Percentiles rank a stretch among this genome's conserved stretches.
These are phyloP conservation scores for Xylariomycetidae sp. DNA, from an alignment of 2,329 filamentous ascomycete species.

Conservation along the genomic window DNA sequence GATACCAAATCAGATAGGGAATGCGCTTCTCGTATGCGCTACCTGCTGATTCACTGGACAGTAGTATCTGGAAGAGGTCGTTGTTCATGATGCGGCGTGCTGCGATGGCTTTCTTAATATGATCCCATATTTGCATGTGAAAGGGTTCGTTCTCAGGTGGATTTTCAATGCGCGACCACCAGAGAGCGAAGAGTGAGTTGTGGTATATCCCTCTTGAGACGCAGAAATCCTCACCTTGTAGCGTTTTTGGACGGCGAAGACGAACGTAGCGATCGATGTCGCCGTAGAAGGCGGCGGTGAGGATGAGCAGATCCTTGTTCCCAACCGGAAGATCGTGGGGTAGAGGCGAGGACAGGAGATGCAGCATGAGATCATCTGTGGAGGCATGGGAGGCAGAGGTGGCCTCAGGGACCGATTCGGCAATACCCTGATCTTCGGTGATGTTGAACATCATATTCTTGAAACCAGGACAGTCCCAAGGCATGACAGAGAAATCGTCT, in stretches of 20 bases:
- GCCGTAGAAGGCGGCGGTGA: not conserved
- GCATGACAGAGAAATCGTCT: too few relatives aligned
- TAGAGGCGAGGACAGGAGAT: not conserved
- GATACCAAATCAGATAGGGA: not conserved
- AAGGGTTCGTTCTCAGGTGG: not conserved
- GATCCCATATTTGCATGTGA: not conserved
- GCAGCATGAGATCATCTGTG: too few relatives aligned
- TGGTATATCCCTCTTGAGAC: not conserved
- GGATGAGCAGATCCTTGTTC: not conserved
- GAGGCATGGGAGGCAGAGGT: too few relatives aligned
- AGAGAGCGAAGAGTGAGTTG: not conserved
- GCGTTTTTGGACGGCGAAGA: not conserved
- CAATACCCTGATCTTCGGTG: too few relatives aligned
- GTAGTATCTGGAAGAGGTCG: not conserved
- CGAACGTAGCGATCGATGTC: not conserved
- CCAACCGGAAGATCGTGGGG: not conserved
- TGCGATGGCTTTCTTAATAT: not conserved
- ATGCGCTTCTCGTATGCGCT: not conserved
- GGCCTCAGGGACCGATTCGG: too few relatives aligned
- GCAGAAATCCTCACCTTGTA: not conserved
- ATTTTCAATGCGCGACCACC: not conserved
- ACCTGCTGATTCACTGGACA: not conserved
- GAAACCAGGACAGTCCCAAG: too few relatives aligned
- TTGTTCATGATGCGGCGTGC: not conserved
- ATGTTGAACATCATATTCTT: too few relatives aligned